phyloP scores from a whole-genome alignment of 495 filamentous ascomycete species.

The Margaritispora aquatica region DNA sequence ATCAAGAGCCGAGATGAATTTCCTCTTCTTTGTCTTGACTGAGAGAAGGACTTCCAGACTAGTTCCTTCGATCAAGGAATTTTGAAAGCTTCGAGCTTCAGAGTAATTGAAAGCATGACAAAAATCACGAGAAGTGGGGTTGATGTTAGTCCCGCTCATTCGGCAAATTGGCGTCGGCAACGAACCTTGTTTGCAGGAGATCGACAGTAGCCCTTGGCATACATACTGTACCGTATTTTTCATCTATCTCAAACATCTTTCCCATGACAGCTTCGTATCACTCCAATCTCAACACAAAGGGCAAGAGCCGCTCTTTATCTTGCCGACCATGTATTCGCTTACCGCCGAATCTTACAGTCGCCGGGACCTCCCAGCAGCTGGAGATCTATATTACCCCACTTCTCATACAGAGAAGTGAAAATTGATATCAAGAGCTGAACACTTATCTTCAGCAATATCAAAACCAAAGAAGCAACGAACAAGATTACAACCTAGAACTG shows the following conservation, averaged over 20 bases:
- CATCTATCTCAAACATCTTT: neutral
- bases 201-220: neutral
- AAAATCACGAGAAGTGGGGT: neutral
- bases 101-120: too few species aligned
- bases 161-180: neutral
- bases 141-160: neutral
- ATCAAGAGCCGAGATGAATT: neutral
- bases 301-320: neutral
- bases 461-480: neutral
- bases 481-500: neutral
- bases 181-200: neutral
- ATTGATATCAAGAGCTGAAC: too few species aligned
- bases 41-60: neutral
- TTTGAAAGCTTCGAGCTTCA: neutral
- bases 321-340: neutral
- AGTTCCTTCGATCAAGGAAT: neutral
- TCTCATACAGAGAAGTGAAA: too few species aligned
- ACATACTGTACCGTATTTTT: neutral
- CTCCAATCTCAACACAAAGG: too few species aligned
- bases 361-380: too few species aligned
- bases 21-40: neutral
- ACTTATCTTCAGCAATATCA: too few species aligned
- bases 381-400: too few species aligned
- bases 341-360: too few species aligned
- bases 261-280: too few species aligned